Evolutionary conservation across 139 green algal species (phyloP), one percentile per base, ranked within the genome.

Genomic region (Chlamydomonas eustigma): DNA sequence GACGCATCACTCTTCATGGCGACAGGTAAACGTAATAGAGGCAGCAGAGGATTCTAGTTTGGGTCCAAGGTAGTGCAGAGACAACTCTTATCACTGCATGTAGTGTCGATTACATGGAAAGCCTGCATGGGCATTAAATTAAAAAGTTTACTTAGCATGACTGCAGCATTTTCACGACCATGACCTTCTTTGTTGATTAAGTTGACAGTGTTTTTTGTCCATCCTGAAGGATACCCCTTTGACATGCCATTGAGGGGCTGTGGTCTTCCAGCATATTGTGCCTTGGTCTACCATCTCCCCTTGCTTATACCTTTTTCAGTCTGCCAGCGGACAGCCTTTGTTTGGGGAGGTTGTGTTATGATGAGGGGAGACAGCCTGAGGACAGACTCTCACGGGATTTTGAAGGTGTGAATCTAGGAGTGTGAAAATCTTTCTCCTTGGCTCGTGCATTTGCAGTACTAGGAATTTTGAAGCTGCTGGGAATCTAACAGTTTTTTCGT

Each of bases 141-240:
- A n/a, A n/a, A n/a, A n/a, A n/a, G n/a, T n/a, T n/a, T n/a, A n/a
- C n/a, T n/a, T n/a, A n/a, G n/a, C n/a, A n/a, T n/a, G n/a, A n/a
- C n/a, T n/a, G n/a, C n/a, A n/a, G n/a, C n/a, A n/a, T n/a, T n/a
- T n/a, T n/a, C n/a, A n/a, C n/a, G n/a, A n/a, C n/a, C n/a, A n/a
- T n/a, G n/a, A n/a, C n/a, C n/a, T n/a, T n/a, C n/a, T n/a, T n/a
- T n/a, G n/a, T n/a, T n/a, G n/a, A n/a, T n/a, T n/a, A n/a, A n/a
- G n/a, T n/a, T n/a, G n/a, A n/a, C n/a, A n/a, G n/a, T n/a, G n/a
- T n/a, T n/a, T n/a, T n/a, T n/a, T n/a, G n/a, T n/a, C n/a, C n/a
- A n/a, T n/a, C n/a, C n/a, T n/a, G n/a, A 91, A 92, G 93, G 93
- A 1, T 97, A 96, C 63, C 94, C 93, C 0, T 97, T 96, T 76